Evolutionary conservation across 192 early-diverging fungal genomes (phyloP).

Genomic region (Coemansia aciculifera): DNA sequence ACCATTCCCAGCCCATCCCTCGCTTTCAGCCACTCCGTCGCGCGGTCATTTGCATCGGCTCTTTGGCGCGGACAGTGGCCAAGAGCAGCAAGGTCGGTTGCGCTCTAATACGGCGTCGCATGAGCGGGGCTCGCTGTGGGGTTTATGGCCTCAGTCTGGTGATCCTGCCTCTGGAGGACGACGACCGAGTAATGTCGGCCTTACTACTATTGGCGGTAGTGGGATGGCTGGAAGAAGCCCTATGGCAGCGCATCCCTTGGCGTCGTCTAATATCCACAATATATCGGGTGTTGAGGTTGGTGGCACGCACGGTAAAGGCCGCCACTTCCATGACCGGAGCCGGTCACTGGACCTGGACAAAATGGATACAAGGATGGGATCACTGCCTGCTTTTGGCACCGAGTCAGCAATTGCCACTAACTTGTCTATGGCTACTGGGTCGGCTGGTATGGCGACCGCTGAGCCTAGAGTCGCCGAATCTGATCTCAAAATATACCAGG

Average conservation of each 20-base stretch:
- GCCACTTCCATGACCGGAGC: conserved; percentile 28
- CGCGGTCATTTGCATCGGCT: conserved; percentile 19
- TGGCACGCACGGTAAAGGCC: not conserved
- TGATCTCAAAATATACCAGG: conserved; percentile 43
- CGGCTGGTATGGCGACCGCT: conserved; percentile 3
- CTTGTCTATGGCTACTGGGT: too few relatives aligned
- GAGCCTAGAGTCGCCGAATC: conserved; percentile 44
- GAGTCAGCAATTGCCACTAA: not conserved
- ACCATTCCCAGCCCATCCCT: not conserved
- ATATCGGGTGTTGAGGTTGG: not conserved
- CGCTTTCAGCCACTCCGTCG: conserved; percentile 19
- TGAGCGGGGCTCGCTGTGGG: conserved; percentile 37
- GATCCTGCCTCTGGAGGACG: not conserved
- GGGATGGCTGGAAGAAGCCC: not conserved
- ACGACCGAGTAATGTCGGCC: not conserved
- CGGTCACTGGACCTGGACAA: conserved; percentile 35
- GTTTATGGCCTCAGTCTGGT: conserved; percentile 21
- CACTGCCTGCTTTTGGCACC: not conserved
- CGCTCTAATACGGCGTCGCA: conserved; percentile 24
- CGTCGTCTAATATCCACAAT: not conserved
- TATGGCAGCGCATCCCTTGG: not conserved
- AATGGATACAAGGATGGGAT: not conserved
- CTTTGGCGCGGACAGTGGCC: conserved; percentile 6
- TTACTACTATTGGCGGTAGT: not conserved
- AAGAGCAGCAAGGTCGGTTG: conserved; percentile 12